Percentiles rank a stretch among this genome's conserved stretches.
Evolutionary conservation across 345 rosid genomes (phyloP).

Genomic region (Citrus mangshanensis): DNA sequence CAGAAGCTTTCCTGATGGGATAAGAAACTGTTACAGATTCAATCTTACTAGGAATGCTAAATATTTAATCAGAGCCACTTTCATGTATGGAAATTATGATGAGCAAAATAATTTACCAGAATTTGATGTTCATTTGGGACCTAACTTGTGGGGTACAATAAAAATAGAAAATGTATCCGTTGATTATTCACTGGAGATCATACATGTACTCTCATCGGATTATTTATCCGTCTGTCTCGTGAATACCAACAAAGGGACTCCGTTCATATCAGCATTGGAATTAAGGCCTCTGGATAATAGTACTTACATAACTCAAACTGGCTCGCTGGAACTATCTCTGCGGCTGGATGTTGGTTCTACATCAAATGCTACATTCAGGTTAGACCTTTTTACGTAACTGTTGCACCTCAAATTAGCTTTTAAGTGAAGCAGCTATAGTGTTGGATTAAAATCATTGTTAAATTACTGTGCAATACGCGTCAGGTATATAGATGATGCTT

Average conservation of each 20-base stretch:
- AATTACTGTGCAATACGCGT: neutral
- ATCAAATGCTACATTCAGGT: conserved; percentile 17
- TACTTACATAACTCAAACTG: conserved; percentile 13
- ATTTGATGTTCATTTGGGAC: conserved; percentile 55
- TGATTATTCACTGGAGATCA: conserved; percentile 18
- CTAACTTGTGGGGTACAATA: conserved; percentile 34
- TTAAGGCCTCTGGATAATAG: conserved; percentile 32
- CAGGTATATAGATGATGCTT: conserved; percentile 18
- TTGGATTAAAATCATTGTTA: neutral
- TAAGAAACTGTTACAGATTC: conserved; percentile 31
- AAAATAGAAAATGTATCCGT: conserved; percentile 10
- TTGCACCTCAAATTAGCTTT: too few species aligned
- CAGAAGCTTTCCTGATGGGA: conserved; percentile 38
- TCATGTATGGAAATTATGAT: conserved; percentile 59
- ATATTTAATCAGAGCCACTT: conserved; percentile 48
- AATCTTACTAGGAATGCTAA: conserved; percentile 21
- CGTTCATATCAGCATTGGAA: conserved; percentile 52
- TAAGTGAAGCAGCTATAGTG: too few species aligned
- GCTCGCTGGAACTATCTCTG: neutral
- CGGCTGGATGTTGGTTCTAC: conserved; percentile 21
- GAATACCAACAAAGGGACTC: conserved; percentile 34
- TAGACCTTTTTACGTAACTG: neutral
- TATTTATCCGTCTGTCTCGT: conserved; percentile 44
- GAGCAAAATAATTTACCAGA: conserved; percentile 15
- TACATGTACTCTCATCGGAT: conserved; percentile 31